Evolutionary conservation across 2,329 filamentous ascomycete species (phyloP).

Genomic region (Phaeosphaeria sp.): DNA sequence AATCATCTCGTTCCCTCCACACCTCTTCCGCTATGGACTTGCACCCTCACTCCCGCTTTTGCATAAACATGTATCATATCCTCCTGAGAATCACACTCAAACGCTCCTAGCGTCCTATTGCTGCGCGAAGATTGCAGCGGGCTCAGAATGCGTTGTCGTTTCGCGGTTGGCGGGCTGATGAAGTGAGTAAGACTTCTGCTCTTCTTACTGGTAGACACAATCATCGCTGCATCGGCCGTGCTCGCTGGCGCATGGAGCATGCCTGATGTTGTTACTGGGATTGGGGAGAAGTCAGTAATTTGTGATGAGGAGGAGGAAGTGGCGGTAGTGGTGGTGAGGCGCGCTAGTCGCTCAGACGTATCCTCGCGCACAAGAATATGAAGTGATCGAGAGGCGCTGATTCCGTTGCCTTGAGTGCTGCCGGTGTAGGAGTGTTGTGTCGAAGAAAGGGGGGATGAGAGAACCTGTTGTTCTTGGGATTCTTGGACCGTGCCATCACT

Average conservation of each 20-base stretch:
- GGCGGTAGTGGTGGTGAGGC: not conserved
- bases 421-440: conserved; percentile 20
- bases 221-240: not conserved
- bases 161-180: conserved; percentile 27
- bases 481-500: conserved; percentile 23
- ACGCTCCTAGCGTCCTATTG: conserved; percentile 18
- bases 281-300: not conserved
- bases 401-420: conserved; percentile 30
- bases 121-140: conserved; percentile 16
- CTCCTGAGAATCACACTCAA: conserved; percentile 26
- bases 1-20: not conserved
- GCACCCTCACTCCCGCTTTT: conserved; percentile 21
- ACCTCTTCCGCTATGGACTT: conserved; percentile 14
- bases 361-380: conserved; percentile 29
- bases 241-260: not conserved
- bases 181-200: conserved; percentile 11
- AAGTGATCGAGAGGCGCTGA: conserved; percentile 21
- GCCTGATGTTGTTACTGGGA: not conserved
- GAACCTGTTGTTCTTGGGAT: conserved; percentile 18
- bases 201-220: not conserved
- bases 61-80: conserved; percentile 23
- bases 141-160: conserved; percentile 20
- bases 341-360: conserved; percentile 18
- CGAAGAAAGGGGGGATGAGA: conserved; percentile 12
- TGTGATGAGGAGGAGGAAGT: not conserved